Conservation (phyloP, 2,329 filamentous ascomycete genomes). For the Gaeumannomyces tritici region DNA sequence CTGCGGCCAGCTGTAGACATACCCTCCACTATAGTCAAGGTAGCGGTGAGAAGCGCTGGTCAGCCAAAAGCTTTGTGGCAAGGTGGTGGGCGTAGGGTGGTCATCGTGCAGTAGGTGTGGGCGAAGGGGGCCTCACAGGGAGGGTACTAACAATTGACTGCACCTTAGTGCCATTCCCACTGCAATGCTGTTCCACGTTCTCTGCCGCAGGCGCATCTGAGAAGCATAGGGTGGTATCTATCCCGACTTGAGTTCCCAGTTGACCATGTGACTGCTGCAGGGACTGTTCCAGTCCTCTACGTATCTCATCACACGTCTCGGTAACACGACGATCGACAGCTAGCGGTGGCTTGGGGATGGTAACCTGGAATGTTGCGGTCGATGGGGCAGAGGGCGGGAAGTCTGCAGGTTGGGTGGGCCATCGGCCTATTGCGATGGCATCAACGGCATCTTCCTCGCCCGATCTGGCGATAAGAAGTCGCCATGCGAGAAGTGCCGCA, state of each 20-base stretch:
- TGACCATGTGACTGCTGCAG: neutral
- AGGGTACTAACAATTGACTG: neutral
- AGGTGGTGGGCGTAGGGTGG: too few relatives aligned
- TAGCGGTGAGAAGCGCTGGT: neutral
- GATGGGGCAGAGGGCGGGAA: neutral
- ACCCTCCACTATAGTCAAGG: neutral
- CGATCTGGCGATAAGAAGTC: conserved; percentile 1
- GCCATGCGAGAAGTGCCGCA: conserved; percentile 1
- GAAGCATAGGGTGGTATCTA: neutral
- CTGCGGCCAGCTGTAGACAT: neutral
- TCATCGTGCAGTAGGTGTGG: neutral
- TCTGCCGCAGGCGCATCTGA: neutral
- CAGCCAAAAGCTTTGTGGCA: neutral
- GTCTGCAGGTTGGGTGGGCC: neutral
- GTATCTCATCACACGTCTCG: neutral
- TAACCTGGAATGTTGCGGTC: neutral
- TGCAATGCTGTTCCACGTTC: neutral
- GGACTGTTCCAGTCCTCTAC: neutral
- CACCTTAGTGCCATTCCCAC: neutral
- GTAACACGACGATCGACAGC: neutral
- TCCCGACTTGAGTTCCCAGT: neutral
- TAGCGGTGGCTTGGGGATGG: neutral
- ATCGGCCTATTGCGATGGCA: neutral
- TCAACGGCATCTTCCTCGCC: conserved; percentile 3
- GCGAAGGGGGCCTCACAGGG: neutral